These are phyloP conservation scores for Diaporthe velutina DNA, from an alignment of 2,329 filamentous ascomycete genomes.

Conservation along the genomic window DNA sequence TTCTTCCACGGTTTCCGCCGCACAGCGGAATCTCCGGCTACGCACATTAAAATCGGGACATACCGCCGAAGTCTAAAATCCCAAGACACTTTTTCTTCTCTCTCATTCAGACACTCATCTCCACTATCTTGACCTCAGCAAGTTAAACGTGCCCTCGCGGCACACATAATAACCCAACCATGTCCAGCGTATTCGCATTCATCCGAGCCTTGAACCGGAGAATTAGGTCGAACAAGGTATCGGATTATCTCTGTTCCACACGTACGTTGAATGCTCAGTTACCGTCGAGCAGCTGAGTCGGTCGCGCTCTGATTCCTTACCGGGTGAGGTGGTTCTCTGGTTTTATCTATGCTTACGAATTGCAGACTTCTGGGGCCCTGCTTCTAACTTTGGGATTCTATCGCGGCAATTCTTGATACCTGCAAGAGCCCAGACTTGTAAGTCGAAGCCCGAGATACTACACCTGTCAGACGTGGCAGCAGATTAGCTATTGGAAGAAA, in stretches of 20 bases:
- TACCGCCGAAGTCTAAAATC: background rate
- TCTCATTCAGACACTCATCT: no score
- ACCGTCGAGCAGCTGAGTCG: background rate
- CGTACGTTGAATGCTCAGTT: constrained; percentile 69
- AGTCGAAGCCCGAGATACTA: constrained; percentile 45
- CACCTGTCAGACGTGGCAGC: no score
- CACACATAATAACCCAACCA: background rate
- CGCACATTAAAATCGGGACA: background rate
- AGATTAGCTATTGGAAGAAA: no score
- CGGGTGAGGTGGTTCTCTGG: no score
- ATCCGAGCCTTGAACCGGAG: constrained; percentile 87
- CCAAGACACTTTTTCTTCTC: background rate
- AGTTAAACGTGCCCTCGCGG: no score
- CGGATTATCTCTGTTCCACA: constrained; percentile 87
- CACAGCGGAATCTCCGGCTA: background rate
- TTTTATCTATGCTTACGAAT: background rate
- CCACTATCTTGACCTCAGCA: background rate
- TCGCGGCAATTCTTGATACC: constrained; percentile 85
- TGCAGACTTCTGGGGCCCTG: constrained; percentile 89
- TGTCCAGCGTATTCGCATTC: constrained; percentile 59
- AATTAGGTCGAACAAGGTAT: constrained; percentile 83
- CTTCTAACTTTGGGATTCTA: constrained; percentile 90
- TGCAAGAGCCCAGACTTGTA: constrained; percentile 89
- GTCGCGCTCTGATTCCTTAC: no score
- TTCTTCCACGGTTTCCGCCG: background rate